Evolutionary conservation across 805 yeast species (phyloP), one percentile per base, ranked within the genome.

Genomic region (Teunomyces kruisii): DNA sequence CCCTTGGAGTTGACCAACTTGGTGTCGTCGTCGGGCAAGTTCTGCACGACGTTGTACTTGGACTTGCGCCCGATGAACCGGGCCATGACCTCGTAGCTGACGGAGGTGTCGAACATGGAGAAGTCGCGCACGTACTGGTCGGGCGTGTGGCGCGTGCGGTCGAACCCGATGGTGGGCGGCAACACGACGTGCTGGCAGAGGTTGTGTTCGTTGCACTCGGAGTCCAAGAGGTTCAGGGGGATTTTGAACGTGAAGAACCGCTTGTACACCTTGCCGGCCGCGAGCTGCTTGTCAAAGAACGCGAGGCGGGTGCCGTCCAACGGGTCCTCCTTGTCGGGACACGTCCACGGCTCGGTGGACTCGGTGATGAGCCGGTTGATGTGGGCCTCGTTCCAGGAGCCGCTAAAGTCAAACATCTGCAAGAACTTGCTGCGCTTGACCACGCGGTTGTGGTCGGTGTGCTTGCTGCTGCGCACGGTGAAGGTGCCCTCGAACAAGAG

Each of bases 401-500:
- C 86, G 42, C 67, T 62, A 33, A 79, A 58, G 55, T 80, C 84
- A 43, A 70, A 75, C 71, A 76, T 75, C 43, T 72, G 72, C 40
- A 79, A 55, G 48, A 78, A 72, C 22, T 65, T 67, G 37, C 61
- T 28, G 12, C 32, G n/a, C 14, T 38, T 17, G 3, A 14, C 15
- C 10, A 43, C 40, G 2, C 39, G 28, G 3, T 27, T 36, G 32
- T 27, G 35, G 14, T 39, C 46, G 2, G 17, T 13, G 54, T 47
- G 10, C 52, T 55, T 22, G 52, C 38, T 15, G 44, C 44, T 17
- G 42, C 50, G 59, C 29, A 67, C 57, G 4, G 70, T 65, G 19
- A 65, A 56, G 13, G 58, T 62, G 1, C 86, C 86, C 54, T 81
- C 86, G 27, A 82, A 65, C 1, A 81, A 67, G 6, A 81, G 76